Evolutionary conservation across 176 grass and related monocot species (phyloP), one percentile per base, ranked within the genome.

Genomic region (Carex scoparia): DNA sequence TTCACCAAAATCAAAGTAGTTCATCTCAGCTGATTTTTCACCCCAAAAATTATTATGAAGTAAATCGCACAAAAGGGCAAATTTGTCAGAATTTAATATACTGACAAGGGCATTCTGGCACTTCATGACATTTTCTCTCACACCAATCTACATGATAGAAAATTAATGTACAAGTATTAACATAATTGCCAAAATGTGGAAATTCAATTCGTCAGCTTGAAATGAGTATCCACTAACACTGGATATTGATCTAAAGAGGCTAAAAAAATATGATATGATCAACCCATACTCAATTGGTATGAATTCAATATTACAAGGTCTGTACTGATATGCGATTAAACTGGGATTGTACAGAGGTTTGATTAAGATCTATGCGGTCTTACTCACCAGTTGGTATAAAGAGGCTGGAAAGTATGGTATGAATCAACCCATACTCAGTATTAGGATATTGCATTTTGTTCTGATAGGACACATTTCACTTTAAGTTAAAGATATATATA

Each of bases 71-170:
- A 94, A 71, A 16, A 91, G 70, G 57, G 88, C 90, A 84, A 97
- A 97, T 62, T 93, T 91, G 80, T 92, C 86, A 51, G 94, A 97
- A 37, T 65, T 86, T 83, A 97, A 86, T 87, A 94, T 66, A 32
- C 91, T 85, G 80, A 89, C 82, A 70, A 97, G 86, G 87, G 89
- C 84, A 79, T 87, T 91, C 80, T 88, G 87, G 63, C 92, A 94
- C 62, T 87, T 88, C 57, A 63, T 74, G 63, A 53, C 89, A 61
- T 46, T 82, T 82, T 64, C 79, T 82, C 79, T 15, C 38, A 58
- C 11, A 65, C 37, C 40, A 28, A 13, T 35, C 79, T 65, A 69
- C 46, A 74, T 74, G 2, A 74, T 51, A 74, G 10, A 40, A 46
- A 73, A 49, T 18, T 51, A 48, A 74, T 53, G n/a, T 4, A 74